Evolutionary conservation across 2,329 filamentous ascomycete genomes (phyloP).

Genomic region (Scedosporium aurantiacum): DNA sequence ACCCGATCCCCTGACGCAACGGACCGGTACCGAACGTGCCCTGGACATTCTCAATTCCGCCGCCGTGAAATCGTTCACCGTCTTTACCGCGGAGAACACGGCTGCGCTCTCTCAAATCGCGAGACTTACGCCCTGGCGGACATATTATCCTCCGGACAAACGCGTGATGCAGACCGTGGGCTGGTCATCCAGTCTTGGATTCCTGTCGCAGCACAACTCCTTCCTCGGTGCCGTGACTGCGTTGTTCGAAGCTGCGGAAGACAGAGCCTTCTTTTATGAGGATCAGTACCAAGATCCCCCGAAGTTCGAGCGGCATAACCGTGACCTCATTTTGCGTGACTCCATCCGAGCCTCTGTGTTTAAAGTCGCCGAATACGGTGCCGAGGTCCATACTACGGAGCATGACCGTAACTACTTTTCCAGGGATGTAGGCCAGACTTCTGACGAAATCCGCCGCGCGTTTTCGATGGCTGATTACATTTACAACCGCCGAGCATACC

Average conservation of each 20-base stretch:
- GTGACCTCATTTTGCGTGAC: constrained; percentile 12
- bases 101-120: constrained; percentile 26
- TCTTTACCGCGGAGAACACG: constrained; percentile 24
- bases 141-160: constrained; percentile 30
- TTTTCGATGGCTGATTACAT: neutral
- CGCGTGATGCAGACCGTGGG: constrained; percentile 33
- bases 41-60: constrained; percentile 36
- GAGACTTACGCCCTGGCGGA: constrained; percentile 27
- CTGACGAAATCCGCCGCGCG: neutral
- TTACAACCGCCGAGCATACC: neutral
- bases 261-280: neutral
- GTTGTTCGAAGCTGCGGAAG: constrained; percentile 18
- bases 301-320: neutral
- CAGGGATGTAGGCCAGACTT: neutral
- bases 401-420: constrained; percentile 10
- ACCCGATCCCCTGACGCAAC: constrained; percentile 33
- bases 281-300: neutral
- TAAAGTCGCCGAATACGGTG: constrained; percentile 16
- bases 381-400: constrained; percentile 10
- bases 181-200: constrained; percentile 29
- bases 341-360: constrained; percentile 29
- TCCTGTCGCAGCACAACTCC: constrained; percentile 31
- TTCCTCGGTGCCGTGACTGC: constrained; percentile 24
- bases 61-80: constrained; percentile 33
- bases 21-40: constrained; percentile 45